Base-by-base conservation (phyloP, 306 rosid genomes). In the Sechiopsis laciniata region DNA sequence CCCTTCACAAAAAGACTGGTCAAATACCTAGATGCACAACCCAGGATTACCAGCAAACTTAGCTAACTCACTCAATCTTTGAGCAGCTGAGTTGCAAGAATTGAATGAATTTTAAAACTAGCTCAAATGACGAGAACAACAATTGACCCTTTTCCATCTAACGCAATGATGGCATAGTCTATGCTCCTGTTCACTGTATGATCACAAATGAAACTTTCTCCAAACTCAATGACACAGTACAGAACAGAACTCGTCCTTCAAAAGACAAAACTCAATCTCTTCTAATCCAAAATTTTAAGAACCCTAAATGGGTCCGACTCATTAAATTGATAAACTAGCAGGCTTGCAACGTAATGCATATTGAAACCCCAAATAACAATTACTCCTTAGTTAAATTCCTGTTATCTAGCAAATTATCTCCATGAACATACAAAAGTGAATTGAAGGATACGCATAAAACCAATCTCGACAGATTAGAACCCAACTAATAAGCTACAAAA, bases 401-500 rank as follows among this genome's bases (percentile, higher is more conserved):
- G 54, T 66, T 66, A 10, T 5, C 54, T 12, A 42, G 9, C 12
- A 67, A 67, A 46, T 15, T 46, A 6, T 50, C 73, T 20, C 50
- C 35, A 69, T 2, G 11, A 67, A 5, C 55, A 67, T 2, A 19
- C 19, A 45, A 42, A 62, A 45, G 8, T 37, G 10, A 8, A 40
- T 42, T 21, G 71, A 68, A 32, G 15, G 4, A 45, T 54, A 42
- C n/a, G n/a, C 26, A 63, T 7, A 16, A 13, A 8, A n/a, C 42
- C 5, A 56, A 58, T 9, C 13, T 19, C 20, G 7, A 48, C 37
- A 60, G 1, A 11, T 26, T 20, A 57, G 57, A 3, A 57, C 64
- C 37, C 24, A 80, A n/a, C 48, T 46, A 61, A n/a, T 4, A 29
- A 66, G 10, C 10, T 51, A 48, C 29, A 63, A 55, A 57, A 57